Percentiles rank a stretch among this genome's conserved stretches.
Evolutionary conservation across 2,329 filamentous ascomycete species (phyloP).

Genomic region (Botrytis cinerea): DNA sequence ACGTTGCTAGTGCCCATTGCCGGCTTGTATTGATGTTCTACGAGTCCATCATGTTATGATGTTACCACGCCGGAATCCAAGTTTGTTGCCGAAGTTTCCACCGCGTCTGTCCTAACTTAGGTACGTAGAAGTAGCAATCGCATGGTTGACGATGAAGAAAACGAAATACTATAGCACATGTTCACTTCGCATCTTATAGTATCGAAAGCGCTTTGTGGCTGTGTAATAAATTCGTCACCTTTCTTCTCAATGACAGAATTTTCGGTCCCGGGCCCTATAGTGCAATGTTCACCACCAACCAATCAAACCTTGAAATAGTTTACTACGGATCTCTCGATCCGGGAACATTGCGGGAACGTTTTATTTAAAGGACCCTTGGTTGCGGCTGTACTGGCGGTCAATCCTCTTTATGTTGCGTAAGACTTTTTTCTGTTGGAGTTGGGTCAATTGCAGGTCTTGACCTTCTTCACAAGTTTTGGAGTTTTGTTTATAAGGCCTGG

Average conservation of each 20-base stretch:
- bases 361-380: neutral
- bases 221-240: neutral
- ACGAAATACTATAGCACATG: neutral
- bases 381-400: neutral
- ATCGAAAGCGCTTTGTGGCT: neutral
- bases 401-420: neutral
- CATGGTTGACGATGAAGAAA: neutral
- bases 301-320: neutral
- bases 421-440: neutral
- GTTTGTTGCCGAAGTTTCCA: neutral
- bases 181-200: neutral
- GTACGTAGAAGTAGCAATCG: neutral
- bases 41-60: neutral
- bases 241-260: neutral
- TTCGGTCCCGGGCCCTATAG: neutral
- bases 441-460: neutral
- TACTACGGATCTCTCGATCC: neutral
- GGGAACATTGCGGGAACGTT: neutral
- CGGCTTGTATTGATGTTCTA: too few species aligned
- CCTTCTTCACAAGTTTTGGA: neutral
- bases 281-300: neutral
- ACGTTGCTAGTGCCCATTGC: too few species aligned
- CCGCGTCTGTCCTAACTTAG: rapidly evolving
- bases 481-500: neutral
- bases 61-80: neutral